Percentiles rank a stretch among this genome's conserved stretches.
These are phyloP conservation scores for Teratosphaeria gauchensis DNA, from an alignment of 2,329 filamentous ascomycete species.

Conservation along the genomic window DNA sequence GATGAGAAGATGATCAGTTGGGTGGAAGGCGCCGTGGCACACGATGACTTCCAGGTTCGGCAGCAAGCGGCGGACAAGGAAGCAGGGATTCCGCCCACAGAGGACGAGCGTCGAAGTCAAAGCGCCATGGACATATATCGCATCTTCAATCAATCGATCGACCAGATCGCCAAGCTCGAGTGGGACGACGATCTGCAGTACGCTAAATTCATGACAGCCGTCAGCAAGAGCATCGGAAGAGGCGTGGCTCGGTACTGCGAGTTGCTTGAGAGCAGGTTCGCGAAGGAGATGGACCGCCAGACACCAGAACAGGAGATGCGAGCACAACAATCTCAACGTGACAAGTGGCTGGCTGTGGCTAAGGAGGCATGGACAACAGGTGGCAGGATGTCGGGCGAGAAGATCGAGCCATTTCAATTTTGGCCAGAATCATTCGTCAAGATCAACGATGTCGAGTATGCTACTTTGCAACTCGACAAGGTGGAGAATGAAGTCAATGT, in stretches of 20 bases:
- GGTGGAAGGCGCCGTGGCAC: constrained; percentile 82
- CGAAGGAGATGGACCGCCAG: constrained; percentile 83
- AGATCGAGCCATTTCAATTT: constrained; percentile 94
- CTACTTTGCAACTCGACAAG: constrained; percentile 82
- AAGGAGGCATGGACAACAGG: constrained; percentile 72
- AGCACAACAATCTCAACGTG: constrained; percentile 70
- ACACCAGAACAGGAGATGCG: constrained; percentile 79
- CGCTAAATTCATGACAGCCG: constrained; percentile 91
- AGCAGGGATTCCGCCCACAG: constrained; percentile 44
- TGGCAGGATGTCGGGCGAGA: constrained; percentile 74
- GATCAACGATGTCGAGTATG: constrained; percentile 94
- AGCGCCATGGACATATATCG: constrained; percentile 90
- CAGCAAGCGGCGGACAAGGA: constrained; percentile 50
- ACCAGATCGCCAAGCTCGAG: constrained; percentile 74
- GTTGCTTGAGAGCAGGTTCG: constrained; percentile 72
- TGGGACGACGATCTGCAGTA: constrained; percentile 93
- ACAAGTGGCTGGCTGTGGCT: constrained; percentile 86
- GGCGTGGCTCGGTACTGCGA: constrained; percentile 88
- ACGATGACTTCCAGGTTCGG: constrained; percentile 75
- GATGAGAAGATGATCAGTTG: constrained; percentile 72
- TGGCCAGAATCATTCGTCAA: constrained; percentile 94
- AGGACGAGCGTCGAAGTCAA: constrained; percentile 82
- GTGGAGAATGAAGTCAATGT: constrained; percentile 85
- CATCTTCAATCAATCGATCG: constrained; percentile 83
- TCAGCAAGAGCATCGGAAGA: constrained; percentile 73